A percentile compares a stretch with the other conserved stretches of the same genome.
Evolutionary conservation across 129 eudicot genomes (phyloP).

Genomic region (Solidago caesia): DNA sequence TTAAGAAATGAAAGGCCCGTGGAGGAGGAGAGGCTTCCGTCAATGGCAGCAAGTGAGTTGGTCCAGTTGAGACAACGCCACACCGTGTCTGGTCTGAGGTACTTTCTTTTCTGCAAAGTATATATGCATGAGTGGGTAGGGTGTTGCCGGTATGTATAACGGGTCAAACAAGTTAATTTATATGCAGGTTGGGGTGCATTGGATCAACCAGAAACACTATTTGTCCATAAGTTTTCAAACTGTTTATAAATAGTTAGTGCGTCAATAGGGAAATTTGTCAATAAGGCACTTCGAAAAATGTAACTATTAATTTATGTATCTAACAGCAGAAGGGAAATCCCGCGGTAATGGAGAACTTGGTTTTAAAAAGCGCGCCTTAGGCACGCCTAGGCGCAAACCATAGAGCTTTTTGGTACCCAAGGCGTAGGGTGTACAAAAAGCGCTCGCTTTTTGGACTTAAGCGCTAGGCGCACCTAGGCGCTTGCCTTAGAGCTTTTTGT

Average conservation of each 20-base stretch:
- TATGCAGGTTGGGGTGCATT: background rate
- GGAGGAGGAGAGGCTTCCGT: conserved; percentile 85
- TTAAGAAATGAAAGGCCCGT: conserved; percentile 78
- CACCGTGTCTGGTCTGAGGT: conserved; percentile 96
- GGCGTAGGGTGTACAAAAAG: too few relatives aligned
- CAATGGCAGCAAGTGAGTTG: conserved; percentile 80
- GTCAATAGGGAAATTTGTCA: background rate
- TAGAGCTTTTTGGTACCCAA: too few relatives aligned
- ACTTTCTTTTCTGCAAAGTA: conserved; percentile 15
- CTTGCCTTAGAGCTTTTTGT: too few relatives aligned
- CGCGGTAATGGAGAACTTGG: too few relatives aligned
- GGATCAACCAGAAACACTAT: background rate
- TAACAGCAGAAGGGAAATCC: too few relatives aligned
- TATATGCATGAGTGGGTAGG: background rate
- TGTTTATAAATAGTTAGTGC: background rate
- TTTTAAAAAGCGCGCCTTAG: too few relatives aligned
- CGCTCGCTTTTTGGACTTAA: too few relatives aligned
- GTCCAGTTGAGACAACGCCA: conserved; percentile 90
- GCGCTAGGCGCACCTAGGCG: too few relatives aligned
- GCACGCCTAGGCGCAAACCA: too few relatives aligned
- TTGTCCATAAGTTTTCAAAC: background rate
- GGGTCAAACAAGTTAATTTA: background rate
- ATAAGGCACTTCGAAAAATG: too few relatives aligned
- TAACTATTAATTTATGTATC: too few relatives aligned
- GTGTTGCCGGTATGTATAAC: background rate